Evolutionary conservation across 129 eudicot species (phyloP), one percentile per base, ranked within the genome.

Genomic region (Flaveria robusta): DNA sequence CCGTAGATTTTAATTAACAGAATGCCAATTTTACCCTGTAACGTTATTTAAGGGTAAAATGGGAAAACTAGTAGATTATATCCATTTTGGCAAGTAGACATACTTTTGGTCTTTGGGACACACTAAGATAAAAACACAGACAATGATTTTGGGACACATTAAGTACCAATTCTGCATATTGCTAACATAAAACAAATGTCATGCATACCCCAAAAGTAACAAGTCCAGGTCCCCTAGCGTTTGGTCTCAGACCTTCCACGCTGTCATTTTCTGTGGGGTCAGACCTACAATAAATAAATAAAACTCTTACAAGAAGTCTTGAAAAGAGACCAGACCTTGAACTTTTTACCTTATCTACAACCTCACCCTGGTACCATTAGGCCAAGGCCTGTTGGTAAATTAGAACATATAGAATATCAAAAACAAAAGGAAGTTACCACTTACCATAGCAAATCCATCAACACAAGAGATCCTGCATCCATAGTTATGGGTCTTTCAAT

Each of bases 201-300:
- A 58, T 15, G 56, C 88, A 70, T 91, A 94, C 99, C 99, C 99
- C 99, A 76, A 94, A 94, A 70, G 93, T 89, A 13, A 94, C 97
- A 13, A 94, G 90, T 34, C 99, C 97, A 71, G 97, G 96, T 65
- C 99, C 97, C 88, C 97, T 83, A 45, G 99, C 97, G 73, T 94
- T 94, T 73, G 97, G 99, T 83, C 99, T 89, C 77, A 94, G 70
- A 55, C 99, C 99, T 77, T 91, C 99, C 27, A 94, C 86, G 9
- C 99, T 94, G 78, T 94, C 99, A 86, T 94, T 94, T 83, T 91
- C 97, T 22, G 99, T 94, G 56, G 99, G 99, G 76, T 94, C 99
- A 68, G 99, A 94, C 99, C 99, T 94, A 85, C 67, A 46, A 66
- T 47, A 63, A 56, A 74, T 22, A 11, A 49, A 15, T 43, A 31